Percentiles rank a stretch among this genome's conserved stretches.
These are phyloP conservation scores for Flaveria robusta DNA, from an alignment of 129 eudicot genomes.

Conservation along the genomic window DNA sequence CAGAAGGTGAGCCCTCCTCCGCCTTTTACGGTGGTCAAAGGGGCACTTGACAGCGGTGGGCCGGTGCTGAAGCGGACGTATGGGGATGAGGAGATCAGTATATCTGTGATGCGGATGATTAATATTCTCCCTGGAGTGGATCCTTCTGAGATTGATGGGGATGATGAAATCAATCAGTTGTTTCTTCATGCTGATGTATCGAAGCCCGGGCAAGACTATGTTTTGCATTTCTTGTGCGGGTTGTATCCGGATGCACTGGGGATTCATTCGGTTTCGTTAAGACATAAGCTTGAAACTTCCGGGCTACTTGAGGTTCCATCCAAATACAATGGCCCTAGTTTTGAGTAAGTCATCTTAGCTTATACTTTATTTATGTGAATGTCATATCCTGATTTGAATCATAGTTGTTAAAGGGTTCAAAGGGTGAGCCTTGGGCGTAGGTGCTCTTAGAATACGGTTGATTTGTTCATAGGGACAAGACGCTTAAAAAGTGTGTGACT, in stretches of 20 bases:
- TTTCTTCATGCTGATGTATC: slow-evolving; percentile 75
- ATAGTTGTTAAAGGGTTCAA: too few relatives aligned
- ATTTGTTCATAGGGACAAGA: too few relatives aligned
- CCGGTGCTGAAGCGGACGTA: slow-evolving; percentile 63
- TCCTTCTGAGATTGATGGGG: slow-evolving; percentile 53
- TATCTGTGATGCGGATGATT: slow-evolving; percentile 78
- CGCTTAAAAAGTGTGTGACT: too few relatives aligned
- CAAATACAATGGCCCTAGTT: slow-evolving; percentile 66
- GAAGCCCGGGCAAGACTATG: slow-evolving; percentile 60
- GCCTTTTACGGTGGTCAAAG: slow-evolving; percentile 70
- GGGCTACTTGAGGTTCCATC: slow-evolving; percentile 48
- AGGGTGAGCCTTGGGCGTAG: too few relatives aligned
- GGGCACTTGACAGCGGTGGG: slow-evolving; percentile 72
- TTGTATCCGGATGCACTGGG: slow-evolving; percentile 91
- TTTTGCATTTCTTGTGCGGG: slow-evolving; percentile 84
- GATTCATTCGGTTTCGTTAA: slow-evolving; percentile 78
- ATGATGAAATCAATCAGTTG: slow-evolving; percentile 71
- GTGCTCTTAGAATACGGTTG: too few relatives aligned
- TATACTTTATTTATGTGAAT: not conserved
- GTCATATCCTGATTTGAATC: not conserved
- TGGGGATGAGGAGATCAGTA: slow-evolving; percentile 76
- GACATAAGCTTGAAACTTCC: slow-evolving; percentile 56
- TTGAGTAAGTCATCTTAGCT: slow-evolving; percentile 55
- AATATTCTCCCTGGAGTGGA: slow-evolving; percentile 51
- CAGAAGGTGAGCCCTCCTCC: slow-evolving; percentile 87